Percentiles rank a stretch among this genome's conserved stretches.
These are phyloP conservation scores for Lagenidium giganteum DNA, from an alignment of 352 stramenopile genomes.

Conservation along the genomic window DNA sequence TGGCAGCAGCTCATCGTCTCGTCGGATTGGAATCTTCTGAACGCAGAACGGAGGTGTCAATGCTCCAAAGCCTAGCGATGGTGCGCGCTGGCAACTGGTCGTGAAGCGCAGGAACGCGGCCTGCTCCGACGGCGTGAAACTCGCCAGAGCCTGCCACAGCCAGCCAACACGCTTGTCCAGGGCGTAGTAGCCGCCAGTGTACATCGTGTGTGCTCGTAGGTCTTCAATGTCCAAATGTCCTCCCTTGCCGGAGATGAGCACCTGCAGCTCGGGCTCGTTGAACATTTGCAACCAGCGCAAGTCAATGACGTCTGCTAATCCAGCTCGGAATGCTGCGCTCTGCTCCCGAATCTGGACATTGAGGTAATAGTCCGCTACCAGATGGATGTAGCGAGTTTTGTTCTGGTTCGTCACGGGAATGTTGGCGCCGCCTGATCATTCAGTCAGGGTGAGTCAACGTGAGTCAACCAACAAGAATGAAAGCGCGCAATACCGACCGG, in stretches of 20 bases:
- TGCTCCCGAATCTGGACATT: conserved; percentile 91
- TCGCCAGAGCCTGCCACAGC: conserved; percentile 64
- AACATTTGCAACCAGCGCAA: conserved; percentile 92
- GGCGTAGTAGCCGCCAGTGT: conserved; percentile 92
- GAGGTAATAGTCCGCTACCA: conserved; percentile 95
- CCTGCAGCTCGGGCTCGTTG: conserved; percentile 94
- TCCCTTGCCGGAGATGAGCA: conserved; percentile 88
- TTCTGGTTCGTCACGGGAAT: conserved; percentile 91
- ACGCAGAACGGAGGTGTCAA: conserved; percentile 95
- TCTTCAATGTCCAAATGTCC: conserved; percentile 66
- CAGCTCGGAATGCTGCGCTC: conserved; percentile 89
- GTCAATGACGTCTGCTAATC: conserved; percentile 93
- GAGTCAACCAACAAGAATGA: not conserved
- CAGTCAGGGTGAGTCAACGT: not conserved
- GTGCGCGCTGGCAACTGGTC: conserved; percentile 92
- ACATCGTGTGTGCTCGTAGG: conserved; percentile 85
- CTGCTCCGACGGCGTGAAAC: conserved; percentile 81
- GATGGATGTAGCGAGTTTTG: conserved; percentile 93
- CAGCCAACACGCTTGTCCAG: conserved; percentile 70
- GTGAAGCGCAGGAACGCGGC: conserved; percentile 92
- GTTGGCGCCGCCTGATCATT: conserved; percentile 51
- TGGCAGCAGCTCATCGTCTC: conserved; percentile 86
- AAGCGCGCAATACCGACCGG: too few relatives aligned
- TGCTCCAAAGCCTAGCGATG: conserved; percentile 91
- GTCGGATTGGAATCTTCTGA: conserved; percentile 53